A percentile compares a stretch with the other conserved stretches of the same genome.
Evolutionary conservation across 768 basidiomycete species (phyloP).

Genomic region (Suillus cothurnatus): DNA sequence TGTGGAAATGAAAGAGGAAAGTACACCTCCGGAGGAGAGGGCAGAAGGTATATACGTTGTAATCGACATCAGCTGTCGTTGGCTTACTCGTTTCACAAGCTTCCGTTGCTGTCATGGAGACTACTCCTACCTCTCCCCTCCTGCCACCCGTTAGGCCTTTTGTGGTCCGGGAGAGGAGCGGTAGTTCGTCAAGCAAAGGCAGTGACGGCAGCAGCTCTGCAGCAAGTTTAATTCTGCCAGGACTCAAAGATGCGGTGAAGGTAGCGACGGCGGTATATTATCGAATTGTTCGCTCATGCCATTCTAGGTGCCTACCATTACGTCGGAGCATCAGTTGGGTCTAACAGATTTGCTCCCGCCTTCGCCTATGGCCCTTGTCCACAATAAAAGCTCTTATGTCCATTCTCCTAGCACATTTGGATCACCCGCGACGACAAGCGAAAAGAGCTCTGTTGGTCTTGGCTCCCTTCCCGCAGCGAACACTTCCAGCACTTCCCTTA

Average conservation of each 20-base stretch:
- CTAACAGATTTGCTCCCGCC: conserved; percentile 73
- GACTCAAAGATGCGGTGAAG: conserved; percentile 75
- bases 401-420: conserved; percentile 43
- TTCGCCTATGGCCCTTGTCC: conserved; percentile 56
- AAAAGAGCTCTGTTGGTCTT: conserved; percentile 24
- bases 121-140: conserved; percentile 37
- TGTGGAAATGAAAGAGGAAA: conserved; percentile 28
- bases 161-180: conserved; percentile 49
- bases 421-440: conserved; percentile 22
- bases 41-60: conserved; percentile 2
- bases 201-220: conserved; percentile 34
- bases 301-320: conserved; percentile 61
- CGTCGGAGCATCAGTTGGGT: conserved; percentile 70
- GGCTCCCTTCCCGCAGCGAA: conserved; percentile 35
- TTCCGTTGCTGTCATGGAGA: conserved; percentile 59
- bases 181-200: conserved; percentile 46
- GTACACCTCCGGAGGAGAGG: conserved; percentile 2
- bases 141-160: conserved; percentile 49
- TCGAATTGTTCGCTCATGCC: not conserved
- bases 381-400: conserved; percentile 39
- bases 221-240: conserved; percentile 47
- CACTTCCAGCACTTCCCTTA: conserved; percentile 44
- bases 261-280: conserved; percentile 34
- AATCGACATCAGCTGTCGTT: conserved; percentile 8
- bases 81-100: conserved; percentile 46